Evolutionary conservation across 345 rosid genomes (phyloP).

Genomic region (Conringia planisiliqua): DNA sequence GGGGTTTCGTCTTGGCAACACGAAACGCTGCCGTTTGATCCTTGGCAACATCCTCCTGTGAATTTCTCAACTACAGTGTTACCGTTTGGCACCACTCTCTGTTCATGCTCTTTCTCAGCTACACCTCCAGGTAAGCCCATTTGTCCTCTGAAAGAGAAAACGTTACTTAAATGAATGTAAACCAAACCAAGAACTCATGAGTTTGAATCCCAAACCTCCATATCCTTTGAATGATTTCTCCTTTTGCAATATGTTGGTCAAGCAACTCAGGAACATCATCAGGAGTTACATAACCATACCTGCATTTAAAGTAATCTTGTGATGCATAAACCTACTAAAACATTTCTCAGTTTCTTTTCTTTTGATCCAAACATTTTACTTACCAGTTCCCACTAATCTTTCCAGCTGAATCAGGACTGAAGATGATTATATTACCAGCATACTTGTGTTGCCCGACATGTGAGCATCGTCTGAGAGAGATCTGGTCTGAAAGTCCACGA

Average conservation of each 20-base stretch:
- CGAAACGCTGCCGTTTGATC: slow-evolving; percentile 51
- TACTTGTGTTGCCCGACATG: slow-evolving; percentile 94
- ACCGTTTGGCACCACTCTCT: slow-evolving; percentile 44
- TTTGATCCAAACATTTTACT: slow-evolving; percentile 1
- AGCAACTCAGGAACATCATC: slow-evolving; percentile 81
- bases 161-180: background rate
- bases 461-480: slow-evolving; percentile 71
- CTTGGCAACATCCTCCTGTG: slow-evolving; percentile 68
- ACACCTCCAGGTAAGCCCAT: slow-evolving; percentile 49
- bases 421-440: slow-evolving; percentile 86
- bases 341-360: background rate
- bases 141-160: slow-evolving; percentile 63
- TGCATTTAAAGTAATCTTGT: slow-evolving; percentile 26
- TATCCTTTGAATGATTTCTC: slow-evolving; percentile 66
- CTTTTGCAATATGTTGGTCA: slow-evolving; percentile 80
- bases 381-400: slow-evolving; percentile 78
- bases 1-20: slow-evolving; percentile 62
- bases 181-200: background rate
- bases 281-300: slow-evolving; percentile 99
- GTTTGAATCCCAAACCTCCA: slow-evolving; percentile 59
- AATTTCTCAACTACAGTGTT: slow-evolving; percentile 25
- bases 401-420: slow-evolving; percentile 60
- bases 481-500: slow-evolving; percentile 60
- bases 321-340: background rate
- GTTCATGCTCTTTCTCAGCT: slow-evolving; percentile 33